A percentile compares a stretch with the other conserved stretches of the same genome.
These are phyloP conservation scores for Amanita exitialis DNA, from an alignment of 768 basidiomycete species.

Conservation along the genomic window DNA sequence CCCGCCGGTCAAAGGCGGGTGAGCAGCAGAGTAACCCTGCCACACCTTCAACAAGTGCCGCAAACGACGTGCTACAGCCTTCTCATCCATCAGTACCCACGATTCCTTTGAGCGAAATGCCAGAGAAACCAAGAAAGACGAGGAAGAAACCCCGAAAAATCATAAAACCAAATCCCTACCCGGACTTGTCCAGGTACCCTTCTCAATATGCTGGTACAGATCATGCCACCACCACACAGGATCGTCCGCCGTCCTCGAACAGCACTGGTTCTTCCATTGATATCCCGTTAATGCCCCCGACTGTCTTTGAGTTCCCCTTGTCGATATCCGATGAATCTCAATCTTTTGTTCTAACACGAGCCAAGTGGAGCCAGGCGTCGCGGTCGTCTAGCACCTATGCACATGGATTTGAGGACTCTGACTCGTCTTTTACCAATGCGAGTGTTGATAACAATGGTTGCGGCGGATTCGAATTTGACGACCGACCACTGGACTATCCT, in stretches of 20 bases:
- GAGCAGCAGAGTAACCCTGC: not conserved
- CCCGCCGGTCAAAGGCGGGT: not conserved
- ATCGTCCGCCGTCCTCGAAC: not conserved
- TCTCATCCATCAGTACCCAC: not conserved
- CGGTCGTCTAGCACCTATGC: not conserved
- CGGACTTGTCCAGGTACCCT: not conserved
- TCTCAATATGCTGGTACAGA: not conserved
- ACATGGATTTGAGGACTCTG: not conserved
- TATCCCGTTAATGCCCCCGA: not conserved
- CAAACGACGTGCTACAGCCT: not conserved
- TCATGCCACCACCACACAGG: not conserved
- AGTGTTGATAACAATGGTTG: not conserved
- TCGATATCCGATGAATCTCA: not conserved
- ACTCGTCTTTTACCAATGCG: not conserved
- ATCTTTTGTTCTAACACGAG: not conserved
- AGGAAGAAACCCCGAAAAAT: not conserved
- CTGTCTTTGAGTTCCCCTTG: not conserved
- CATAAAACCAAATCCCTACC: not conserved
- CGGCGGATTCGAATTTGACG: not conserved
- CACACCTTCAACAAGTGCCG: not conserved
- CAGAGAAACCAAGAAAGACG: not conserved
- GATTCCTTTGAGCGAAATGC: no score
- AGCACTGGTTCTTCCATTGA: not conserved
- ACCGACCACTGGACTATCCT: not conserved
- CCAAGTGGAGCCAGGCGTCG: not conserved